These are phyloP conservation scores for Fusarium chlamydosporum DNA, from an alignment of 2,329 filamentous ascomycete genomes.

Conservation along the genomic window DNA sequence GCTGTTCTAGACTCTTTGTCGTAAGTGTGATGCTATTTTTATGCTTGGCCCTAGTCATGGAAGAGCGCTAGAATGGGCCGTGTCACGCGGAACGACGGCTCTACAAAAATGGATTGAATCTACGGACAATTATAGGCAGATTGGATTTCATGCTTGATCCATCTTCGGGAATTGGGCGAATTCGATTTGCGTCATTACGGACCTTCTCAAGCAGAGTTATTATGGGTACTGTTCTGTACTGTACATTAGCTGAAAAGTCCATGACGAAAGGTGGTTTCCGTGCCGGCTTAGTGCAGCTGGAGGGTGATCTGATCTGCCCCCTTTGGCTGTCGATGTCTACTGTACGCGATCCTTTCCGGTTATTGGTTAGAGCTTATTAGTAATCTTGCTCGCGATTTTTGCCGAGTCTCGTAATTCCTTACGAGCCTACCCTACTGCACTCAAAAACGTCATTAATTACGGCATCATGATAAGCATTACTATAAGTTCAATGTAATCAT, in stretches of 20 bases:
- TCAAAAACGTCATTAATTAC: background rate
- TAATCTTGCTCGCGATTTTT: background rate
- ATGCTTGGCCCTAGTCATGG: background rate
- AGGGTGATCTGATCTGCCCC: too few species aligned
- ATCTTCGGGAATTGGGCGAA: background rate
- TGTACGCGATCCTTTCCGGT: background rate
- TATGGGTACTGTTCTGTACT: too few species aligned
- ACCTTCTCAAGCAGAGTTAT: background rate
- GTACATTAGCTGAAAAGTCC: background rate
- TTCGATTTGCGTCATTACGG: conserved; percentile 10
- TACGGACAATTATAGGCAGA: conserved; percentile 12
- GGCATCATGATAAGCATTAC: background rate
- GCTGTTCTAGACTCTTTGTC: conserved; percentile 23
- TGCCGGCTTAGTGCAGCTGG: background rate
- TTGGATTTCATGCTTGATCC: conserved; percentile 11
- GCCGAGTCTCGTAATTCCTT: background rate
- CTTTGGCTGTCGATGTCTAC: conserved; percentile 3
- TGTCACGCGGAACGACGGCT: conserved; percentile 1
- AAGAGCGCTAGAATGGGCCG: conserved; percentile 9
- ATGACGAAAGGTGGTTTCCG: background rate
- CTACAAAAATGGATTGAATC: background rate
- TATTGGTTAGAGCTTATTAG: background rate
- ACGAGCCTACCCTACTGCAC: background rate
- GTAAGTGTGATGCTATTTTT: conserved; percentile 30
- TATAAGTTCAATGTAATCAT: too few species aligned